These are phyloP conservation scores for Paramyrothecium roridum DNA, from an alignment of 2,329 filamentous ascomycete genomes.

Conservation along the genomic window DNA sequence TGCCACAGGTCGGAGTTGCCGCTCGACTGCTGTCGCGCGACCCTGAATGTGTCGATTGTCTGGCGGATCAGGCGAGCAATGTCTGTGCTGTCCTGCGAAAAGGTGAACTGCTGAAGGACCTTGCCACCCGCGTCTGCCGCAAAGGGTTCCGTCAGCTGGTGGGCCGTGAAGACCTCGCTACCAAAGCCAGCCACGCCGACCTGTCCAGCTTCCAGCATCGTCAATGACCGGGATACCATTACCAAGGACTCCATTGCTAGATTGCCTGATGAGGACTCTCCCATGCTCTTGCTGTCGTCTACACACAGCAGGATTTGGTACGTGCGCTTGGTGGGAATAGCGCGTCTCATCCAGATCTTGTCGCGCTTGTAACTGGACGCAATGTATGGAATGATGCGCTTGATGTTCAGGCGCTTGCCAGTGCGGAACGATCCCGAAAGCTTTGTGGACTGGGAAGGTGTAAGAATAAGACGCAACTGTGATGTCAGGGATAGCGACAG, in stretches of 20 bases:
- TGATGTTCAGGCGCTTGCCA: slow-evolving; percentile 97
- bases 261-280: slow-evolving; percentile 69
- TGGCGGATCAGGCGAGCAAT: slow-evolving; percentile 73
- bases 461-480: slow-evolving; percentile 91
- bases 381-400: slow-evolving; percentile 99
- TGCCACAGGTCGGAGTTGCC: slow-evolving; percentile 81
- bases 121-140: slow-evolving; percentile 72
- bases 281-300: slow-evolving; percentile 94
- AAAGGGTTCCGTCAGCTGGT: slow-evolving; percentile 81
- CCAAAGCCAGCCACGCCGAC: slow-evolving; percentile 92
- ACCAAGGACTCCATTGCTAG: slow-evolving; percentile 93
- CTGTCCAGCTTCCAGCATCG: slow-evolving; percentile 92
- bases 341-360: slow-evolving; percentile 99
- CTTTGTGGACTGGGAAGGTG: slow-evolving; percentile 91
- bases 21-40: slow-evolving; percentile 62
- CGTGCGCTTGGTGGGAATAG: slow-evolving; percentile 84
- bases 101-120: slow-evolving; percentile 80
- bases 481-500: slow-evolving; percentile 89
- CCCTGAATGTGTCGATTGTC: slow-evolving; percentile 78
- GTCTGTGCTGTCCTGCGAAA: slow-evolving; percentile 82
- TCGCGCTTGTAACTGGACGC: slow-evolving; percentile 97
- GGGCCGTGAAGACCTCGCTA: slow-evolving; percentile 75
- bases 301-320: slow-evolving; percentile 98
- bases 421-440: slow-evolving; percentile 96
- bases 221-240: slow-evolving; percentile 80